Evolutionary conservation across 495 filamentous ascomycete genomes (phyloP), one percentile per base, ranked within the genome.

Genomic region (Penicillium parvum): DNA sequence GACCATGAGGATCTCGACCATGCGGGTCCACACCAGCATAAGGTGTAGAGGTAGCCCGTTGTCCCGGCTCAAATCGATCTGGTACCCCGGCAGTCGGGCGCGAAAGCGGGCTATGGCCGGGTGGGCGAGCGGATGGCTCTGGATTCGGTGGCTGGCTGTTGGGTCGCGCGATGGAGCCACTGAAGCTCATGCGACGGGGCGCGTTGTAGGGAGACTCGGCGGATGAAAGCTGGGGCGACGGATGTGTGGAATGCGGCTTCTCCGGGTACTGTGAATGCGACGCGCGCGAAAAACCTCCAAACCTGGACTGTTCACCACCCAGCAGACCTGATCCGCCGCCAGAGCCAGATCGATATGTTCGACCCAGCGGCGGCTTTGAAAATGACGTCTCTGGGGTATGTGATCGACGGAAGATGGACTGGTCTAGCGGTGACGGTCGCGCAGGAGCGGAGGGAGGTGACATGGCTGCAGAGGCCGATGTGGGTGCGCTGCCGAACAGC

Each of bases 371-470:
- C 7, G 45, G 52, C 48, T 63, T 71, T 6, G 62, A 55, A 43
- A 55, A 66, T 10, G 58, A 67, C 40, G 79, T 78, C 20, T 90
- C 85, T 7, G 87, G 87, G 2, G 87, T 90, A 50, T 86, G 81
- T 2, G 86, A 84, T 28, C 83, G 76, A 28, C 81, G 79, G 49
- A 79, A 82, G 6, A 74, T 57, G 4, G 68, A 66, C 57, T 86
- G 82, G 10, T 88, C 83, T 40, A 67, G 60, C 43, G 68, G 72
- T 49, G 60, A 74, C 49, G 60, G 63, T 42, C 66, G 50, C 23
- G 69, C 50, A 22, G 66, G 68, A 19, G 65, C 66, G 16, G 66
- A 66, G 2, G 73, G 67, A 3, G 75, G 73, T 35, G 68, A 70
- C 65, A 70, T 71, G 16, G 65, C 66, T n/a, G 60, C 60, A 8